Evolutionary conservation across 2,329 filamentous ascomycete species (phyloP).

Genomic region (Pseudopyrenochaeta lycopersici): DNA sequence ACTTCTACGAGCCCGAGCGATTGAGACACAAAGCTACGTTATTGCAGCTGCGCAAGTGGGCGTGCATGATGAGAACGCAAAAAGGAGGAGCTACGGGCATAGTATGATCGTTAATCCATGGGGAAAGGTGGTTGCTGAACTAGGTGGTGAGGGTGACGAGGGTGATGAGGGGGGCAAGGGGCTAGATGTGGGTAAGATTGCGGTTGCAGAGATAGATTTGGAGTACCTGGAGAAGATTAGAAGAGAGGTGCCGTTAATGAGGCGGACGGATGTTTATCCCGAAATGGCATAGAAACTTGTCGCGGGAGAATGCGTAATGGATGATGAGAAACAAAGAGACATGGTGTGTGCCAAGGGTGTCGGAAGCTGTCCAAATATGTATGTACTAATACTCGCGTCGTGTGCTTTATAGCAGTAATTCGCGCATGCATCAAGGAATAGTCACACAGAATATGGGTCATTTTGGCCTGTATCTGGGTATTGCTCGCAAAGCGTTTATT

Average conservation of each 20-base stretch:
- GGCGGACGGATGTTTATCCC: constrained; percentile 60
- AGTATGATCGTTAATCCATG: constrained; percentile 88
- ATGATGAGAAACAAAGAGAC: no score
- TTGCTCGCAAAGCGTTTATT: neutral
- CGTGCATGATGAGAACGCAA: constrained; percentile 69
- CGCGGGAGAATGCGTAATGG: no score
- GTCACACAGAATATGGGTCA: no score
- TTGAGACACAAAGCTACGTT: constrained; percentile 89
- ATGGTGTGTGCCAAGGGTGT: no score
- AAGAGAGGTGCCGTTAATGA: constrained; percentile 65
- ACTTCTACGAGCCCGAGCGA: constrained; percentile 79
- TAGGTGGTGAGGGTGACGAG: constrained; percentile 61
- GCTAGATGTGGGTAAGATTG: constrained; percentile 50
- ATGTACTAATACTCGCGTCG: no score
- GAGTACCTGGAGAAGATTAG: constrained; percentile 61
- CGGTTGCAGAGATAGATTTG: constrained; percentile 63
- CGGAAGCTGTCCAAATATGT: no score
- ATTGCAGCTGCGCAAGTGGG: constrained; percentile 84
- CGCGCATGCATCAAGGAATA: no score
- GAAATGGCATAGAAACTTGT: constrained; percentile 18
- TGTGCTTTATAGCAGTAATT: no score
- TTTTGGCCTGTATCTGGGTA: no score
- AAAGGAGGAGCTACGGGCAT: constrained; percentile 83
- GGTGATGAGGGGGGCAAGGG: constrained; percentile 47
- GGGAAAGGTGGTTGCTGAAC: constrained; percentile 76